Evolutionary conservation across 176 grass and related monocot species (phyloP), one percentile per base, ranked within the genome.

Genomic region (Aegilops sharonensis): DNA sequence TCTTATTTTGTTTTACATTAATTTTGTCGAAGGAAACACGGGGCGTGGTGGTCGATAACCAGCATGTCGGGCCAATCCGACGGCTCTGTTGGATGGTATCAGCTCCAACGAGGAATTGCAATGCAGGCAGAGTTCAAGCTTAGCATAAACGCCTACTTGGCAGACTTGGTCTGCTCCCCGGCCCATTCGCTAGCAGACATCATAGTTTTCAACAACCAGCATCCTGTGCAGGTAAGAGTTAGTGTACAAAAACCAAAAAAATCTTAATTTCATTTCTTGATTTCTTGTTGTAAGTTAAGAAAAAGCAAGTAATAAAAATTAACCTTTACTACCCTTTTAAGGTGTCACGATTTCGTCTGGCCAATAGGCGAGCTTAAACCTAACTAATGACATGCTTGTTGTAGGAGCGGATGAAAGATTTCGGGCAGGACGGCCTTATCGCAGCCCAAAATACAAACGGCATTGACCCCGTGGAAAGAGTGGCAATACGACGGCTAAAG

Each of bases 81-180:
- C 70, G 27, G 60, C 9, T 9, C 66, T 89, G 11, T 68, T 63
- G 25, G 81, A 75, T 47, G 75, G 29, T 11, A 14, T 43, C 9
- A 0, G 4, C 5, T 20, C 57, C 23, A 80, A 65, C 37, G 14
- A 45, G 9, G 18, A 0, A 57, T 69, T 15, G 85, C 82, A 6
- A 2, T 89, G 20, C 3, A 27, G 21, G 81, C 87, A 39, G 93
- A 92, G 88, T 95, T 92, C 72, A 95, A 95, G 86, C 37, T 88
- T 3, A 27, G 32, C 61, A 5, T 94, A 8, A 90, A 92, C 32
- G 73, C 31, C 6, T 95, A 92, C 72, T 70, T 95, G 70, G 73
- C 90, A 6, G 39, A 92, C 20, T 68, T 95, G 24, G 2, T 34
- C 6, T 75, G n/a, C 34, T 89, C 93, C 13, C 93, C 88, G 9